Evolutionary conservation across 192 early-diverging fungal species (phyloP).

Genomic region (Rhizophagus sp.): DNA sequence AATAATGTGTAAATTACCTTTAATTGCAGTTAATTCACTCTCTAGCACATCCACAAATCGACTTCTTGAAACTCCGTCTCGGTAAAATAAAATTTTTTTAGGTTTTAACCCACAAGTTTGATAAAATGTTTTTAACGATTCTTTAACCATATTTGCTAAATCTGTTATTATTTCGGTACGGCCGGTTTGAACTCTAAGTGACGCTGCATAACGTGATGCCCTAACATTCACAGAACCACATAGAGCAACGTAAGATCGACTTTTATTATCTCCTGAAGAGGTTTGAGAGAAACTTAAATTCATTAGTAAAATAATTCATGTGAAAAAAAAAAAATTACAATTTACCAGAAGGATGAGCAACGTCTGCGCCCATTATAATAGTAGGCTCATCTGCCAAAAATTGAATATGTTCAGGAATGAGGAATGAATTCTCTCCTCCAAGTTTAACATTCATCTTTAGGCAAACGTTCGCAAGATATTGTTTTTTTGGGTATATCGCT

Average conservation of each 20-base stretch:
- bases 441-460: constrained; percentile 56
- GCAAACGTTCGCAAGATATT: constrained; percentile 92
- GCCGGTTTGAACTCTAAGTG: constrained; percentile 67
- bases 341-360: constrained; percentile 67
- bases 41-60: constrained; percentile 76
- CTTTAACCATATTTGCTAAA: constrained; percentile 66
- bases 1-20: constrained; percentile 23
- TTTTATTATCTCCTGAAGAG: constrained; percentile 36
- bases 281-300: background rate
- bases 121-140: constrained; percentile 70
- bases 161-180: constrained; percentile 72
- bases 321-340: background rate
- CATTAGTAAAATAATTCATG: constrained; percentile 8
- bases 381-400: constrained; percentile 71
- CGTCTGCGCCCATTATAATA: constrained; percentile 88
- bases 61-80: constrained; percentile 88
- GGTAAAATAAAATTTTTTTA: constrained; percentile 78
- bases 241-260: constrained; percentile 75
- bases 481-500: constrained; percentile 66
- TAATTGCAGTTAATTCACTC: constrained; percentile 69
- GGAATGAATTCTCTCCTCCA: constrained; percentile 74
- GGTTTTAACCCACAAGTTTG: constrained; percentile 69
- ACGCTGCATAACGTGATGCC: constrained; percentile 62
- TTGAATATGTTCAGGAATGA: constrained; percentile 59
- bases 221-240: constrained; percentile 67